Percentiles rank a stretch among this genome's conserved stretches.
phyloP scores from a whole-genome alignment of 768 basidiomycete species.

The Vishniacozyma victoriae region DNA sequence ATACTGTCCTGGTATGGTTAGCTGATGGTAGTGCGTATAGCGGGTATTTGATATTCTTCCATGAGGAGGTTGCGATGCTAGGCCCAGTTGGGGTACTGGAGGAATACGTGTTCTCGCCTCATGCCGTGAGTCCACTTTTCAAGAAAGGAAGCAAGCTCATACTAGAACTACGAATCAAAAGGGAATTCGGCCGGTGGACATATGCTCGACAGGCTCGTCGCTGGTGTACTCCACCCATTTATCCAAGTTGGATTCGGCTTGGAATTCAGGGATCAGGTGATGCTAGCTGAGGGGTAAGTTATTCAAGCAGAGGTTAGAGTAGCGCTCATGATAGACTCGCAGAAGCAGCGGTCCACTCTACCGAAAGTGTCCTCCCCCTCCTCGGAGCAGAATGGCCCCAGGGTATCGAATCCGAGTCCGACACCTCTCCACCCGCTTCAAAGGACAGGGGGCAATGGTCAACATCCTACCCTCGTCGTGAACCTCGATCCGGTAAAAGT shows the following conservation, averaged over 20 bases:
- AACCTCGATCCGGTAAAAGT: conserved; percentile 9
- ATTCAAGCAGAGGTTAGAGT: neutral
- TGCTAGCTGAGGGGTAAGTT: conserved; percentile 32
- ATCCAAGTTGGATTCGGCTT: conserved; percentile 37
- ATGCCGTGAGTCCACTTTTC: conserved; percentile 11
- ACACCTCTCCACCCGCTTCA: conserved; percentile 1
- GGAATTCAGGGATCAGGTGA: conserved; percentile 33
- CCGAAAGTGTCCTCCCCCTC: conserved; percentile 7
- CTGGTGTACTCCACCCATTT: conserved; percentile 31
- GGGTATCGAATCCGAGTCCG: conserved; percentile 2
- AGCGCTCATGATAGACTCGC: conserved; percentile 16
- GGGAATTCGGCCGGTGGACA: conserved; percentile 10
- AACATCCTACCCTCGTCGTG: neutral
- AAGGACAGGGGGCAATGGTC: neutral
- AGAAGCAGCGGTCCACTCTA: conserved; percentile 24
- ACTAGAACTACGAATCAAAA: too few species aligned
- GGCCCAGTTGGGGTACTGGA: conserved; percentile 22
- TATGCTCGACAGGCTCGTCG: conserved; percentile 29
- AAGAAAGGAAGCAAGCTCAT: neutral
- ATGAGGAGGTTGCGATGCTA: conserved; percentile 20
- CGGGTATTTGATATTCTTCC: conserved; percentile 33
- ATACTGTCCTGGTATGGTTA: too few species aligned
- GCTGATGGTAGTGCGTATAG: conserved; percentile 22
- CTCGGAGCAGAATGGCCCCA: conserved; percentile 15
- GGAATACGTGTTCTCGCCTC: conserved; percentile 29